Percentiles rank a stretch among this genome's conserved stretches.
Evolutionary conservation across 768 basidiomycete species (phyloP).

Genomic region (Mycena crocata): DNA sequence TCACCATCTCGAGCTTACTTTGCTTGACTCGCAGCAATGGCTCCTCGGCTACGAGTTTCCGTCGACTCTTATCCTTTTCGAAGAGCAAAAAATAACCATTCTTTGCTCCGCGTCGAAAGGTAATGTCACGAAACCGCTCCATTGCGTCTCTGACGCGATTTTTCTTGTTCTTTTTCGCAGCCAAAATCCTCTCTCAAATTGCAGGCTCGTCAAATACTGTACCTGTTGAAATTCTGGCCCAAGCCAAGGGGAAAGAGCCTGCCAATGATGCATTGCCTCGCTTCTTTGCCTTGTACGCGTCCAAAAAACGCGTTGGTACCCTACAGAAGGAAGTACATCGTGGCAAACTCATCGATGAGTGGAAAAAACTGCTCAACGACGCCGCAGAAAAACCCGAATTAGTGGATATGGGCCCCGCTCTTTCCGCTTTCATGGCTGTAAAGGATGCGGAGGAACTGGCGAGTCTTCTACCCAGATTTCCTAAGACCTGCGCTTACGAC

Average conservation of each 20-base stretch:
- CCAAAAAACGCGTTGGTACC: constrained; percentile 74
- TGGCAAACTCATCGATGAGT: constrained; percentile 90
- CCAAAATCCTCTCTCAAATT: constrained; percentile 88
- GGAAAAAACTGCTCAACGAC: constrained; percentile 74
- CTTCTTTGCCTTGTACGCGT: constrained; percentile 72
- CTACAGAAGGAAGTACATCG: constrained; percentile 85
- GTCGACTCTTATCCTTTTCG: constrained; percentile 88
- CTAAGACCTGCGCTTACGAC: constrained; percentile 21
- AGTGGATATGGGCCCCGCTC: constrained; percentile 80
- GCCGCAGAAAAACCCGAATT: constrained; percentile 74
- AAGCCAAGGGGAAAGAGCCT: constrained; percentile 84
- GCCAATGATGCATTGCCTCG: constrained; percentile 79
- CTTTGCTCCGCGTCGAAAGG: constrained; percentile 93
- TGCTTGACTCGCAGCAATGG: constrained; percentile 78
- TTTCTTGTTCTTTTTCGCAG: constrained; percentile 52
- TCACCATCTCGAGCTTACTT: constrained; percentile 27
- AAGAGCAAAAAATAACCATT: constrained; percentile 79
- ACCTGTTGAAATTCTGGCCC: constrained; percentile 80
- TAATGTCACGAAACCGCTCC: constrained; percentile 42
- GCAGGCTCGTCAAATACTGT: constrained; percentile 65
- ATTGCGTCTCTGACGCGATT: constrained; percentile 20
- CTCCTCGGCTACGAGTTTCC: constrained; percentile 98
- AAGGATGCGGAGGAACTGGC: constrained; percentile 96
- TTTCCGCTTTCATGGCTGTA: constrained; percentile 83
- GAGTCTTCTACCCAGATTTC: constrained; percentile 44